Evolutionary conservation across 768 basidiomycete species (phyloP), one percentile per base, ranked within the genome.

Genomic region (Chalciporus chontae): DNA sequence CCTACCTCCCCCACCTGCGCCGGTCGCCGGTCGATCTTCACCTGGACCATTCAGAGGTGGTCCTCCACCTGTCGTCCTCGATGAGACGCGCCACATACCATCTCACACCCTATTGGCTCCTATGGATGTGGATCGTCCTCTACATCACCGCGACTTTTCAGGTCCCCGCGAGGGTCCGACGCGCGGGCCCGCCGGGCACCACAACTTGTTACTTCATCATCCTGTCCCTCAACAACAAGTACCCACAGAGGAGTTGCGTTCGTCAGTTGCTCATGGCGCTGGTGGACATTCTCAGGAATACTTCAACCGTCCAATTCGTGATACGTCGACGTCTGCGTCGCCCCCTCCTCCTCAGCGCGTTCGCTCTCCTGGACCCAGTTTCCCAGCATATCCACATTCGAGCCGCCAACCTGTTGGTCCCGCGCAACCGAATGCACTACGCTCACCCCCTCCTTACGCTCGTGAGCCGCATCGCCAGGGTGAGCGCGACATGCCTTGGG

Each of bases 1-100:
- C 1, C 73, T 87, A 3, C 84, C 85, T 3, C 80, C 81, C 8
- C 84, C 85, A 1, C 77, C 82, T 15, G 76, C 76, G 39, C 71
- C 73, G 1, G 66, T 72, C 40, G 66, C 69, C 15, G 62, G 70
- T 39, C 76, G 77, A n/a, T 74, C 77, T 9, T 81, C 81, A 1
- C 84, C 87, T 0, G 79, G 80, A 15, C 90, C 90, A 11, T 92
- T 90, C 73, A 72, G 90, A 53, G 89, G 89, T 29, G 87, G 88
- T 2, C 85, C 87, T 3, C 90, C 89, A 6, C 89, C 90, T 10
- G 84, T 91, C 36, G 77, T 87, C 45, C 69, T 91, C 8, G 88
- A 90, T 52, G 90, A 91, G 58, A 73, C 73, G 8, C 78, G 85
- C n/a, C 86, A 87, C 47, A 63, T 73, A 0, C 78, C 79, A 8